phyloP scores from a whole-genome alignment of 495 filamentous ascomycete species.

The Hypoxylon lienhwacheense region DNA sequence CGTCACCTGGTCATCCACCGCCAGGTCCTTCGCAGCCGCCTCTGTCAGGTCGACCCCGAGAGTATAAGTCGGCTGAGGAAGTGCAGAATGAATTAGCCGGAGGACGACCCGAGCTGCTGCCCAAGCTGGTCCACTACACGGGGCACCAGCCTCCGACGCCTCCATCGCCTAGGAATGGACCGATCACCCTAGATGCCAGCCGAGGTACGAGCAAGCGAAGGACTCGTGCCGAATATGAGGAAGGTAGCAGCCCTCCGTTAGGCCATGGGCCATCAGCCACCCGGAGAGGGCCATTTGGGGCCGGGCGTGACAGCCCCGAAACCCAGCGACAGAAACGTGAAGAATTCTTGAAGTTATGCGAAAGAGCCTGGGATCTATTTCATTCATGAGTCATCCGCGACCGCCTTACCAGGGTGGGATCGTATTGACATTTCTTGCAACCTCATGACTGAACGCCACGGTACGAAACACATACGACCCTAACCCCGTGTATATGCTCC shows the following conservation, averaged over 20 bases:
- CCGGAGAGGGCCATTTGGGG: constrained; percentile 71
- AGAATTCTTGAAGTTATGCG: constrained; percentile 85
- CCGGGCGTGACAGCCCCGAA: constrained; percentile 78
- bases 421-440: constrained; percentile 29
- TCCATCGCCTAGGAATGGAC: constrained; percentile 69
- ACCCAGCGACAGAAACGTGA: constrained; percentile 88
- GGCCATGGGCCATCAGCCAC: constrained; percentile 60
- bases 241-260: constrained; percentile 77
- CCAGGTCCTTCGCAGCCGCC: constrained; percentile 42
- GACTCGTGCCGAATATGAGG: constrained; percentile 84
- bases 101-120: constrained; percentile 86
- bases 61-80: constrained; percentile 95
- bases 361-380: constrained; percentile 93
- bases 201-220: constrained; percentile 67
- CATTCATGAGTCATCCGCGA: constrained; percentile 67
- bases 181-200: constrained; percentile 43
- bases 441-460: constrained; percentile 32
- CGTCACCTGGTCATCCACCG: constrained; percentile 69
- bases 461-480: constrained; percentile 32
- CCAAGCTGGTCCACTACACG: constrained; percentile 92
- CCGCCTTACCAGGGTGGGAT: constrained; percentile 8
- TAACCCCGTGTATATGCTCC: constrained; percentile 29
- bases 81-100: constrained; percentile 86
- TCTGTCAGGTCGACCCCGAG: constrained; percentile 65
- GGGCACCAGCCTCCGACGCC: constrained; percentile 89